These are phyloP conservation scores for Chytridiales sp. DNA, from an alignment of 371 early-diverging fungal genomes.

Conservation along the genomic window DNA sequence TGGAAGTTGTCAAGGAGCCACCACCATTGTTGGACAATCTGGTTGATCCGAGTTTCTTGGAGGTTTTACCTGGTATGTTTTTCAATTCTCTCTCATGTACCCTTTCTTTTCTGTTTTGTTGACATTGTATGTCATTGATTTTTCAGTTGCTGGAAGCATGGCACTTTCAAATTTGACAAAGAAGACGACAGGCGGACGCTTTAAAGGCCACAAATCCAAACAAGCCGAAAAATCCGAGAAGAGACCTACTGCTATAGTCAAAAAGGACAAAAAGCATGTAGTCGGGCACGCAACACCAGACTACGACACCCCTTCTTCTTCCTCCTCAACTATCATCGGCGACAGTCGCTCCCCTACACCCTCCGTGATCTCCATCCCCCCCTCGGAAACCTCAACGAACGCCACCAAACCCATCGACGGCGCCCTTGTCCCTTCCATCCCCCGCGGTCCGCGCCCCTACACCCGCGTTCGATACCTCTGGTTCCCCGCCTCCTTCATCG, in stretches of 20 bases:
- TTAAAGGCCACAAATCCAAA: conserved; percentile 1
- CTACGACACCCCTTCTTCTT: neutral
- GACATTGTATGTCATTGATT: neutral
- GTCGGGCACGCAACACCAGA: neutral
- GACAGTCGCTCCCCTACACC: conserved; percentile 1
- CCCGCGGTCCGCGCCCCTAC: conserved; percentile 1
- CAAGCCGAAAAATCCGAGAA: neutral
- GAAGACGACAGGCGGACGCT: conserved; percentile 5
- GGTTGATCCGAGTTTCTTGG: conserved; percentile 30
- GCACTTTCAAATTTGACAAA: conserved; percentile 14
- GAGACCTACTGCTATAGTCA: conserved; percentile 10
- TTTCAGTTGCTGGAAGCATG: conserved; percentile 15
- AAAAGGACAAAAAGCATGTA: too few relatives aligned
- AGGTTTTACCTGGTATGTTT: conserved; percentile 34
- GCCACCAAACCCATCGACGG: too few relatives aligned
- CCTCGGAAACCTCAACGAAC: neutral
- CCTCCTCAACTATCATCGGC: neutral
- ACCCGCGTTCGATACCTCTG: conserved; percentile 34
- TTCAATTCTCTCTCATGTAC: neutral
- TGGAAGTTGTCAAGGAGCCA: conserved; percentile 23
- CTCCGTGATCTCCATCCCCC: too few relatives aligned
- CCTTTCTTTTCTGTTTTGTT: neutral
- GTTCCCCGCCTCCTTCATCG: conserved; percentile 27
- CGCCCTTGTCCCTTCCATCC: neutral
- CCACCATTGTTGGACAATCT: conserved; percentile 45